Evolutionary conservation across 208 protist genomes (phyloP), one percentile per base, ranked within the genome.

Genomic region (Trypanosoma scelopori): DNA sequence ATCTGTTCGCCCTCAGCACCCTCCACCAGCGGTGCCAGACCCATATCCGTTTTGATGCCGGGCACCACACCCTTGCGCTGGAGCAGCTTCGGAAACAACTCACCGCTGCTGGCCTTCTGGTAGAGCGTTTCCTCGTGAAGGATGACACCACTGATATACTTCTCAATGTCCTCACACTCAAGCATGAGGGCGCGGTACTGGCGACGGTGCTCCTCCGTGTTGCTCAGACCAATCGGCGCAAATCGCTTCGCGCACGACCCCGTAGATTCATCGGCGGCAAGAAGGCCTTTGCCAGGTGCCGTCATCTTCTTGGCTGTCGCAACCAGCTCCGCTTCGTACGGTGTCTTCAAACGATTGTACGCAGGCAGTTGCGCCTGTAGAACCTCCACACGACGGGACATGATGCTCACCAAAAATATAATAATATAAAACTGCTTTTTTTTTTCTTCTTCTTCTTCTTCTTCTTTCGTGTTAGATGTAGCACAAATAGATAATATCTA

Each of bases 81-180:
- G 18, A 98, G 84, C 7, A 92, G 59, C 53, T 98, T 81, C 27
- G 80, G 47, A 76, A 99, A 98, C 47, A 73, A 76, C 49, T 68
- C 69, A 27, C 97, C 98, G 51, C 85, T 87, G 53, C 59, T 69
- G 46, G 87, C 76, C 65, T 93, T 96, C 81, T 99, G 97, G 66
- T 72, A 79, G n/a, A 98, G 81, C 5, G 96, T 98, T 80, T 99
- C 98, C 49, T 99, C 96, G 78, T 91, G 97, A 42, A 99, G 66
- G 71, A 99, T 99, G 47, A 98, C 96, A 69, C 98, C 98, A 69
- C 85, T 81, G 79, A 99, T 96, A 90, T 92, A 98, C 71, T 98
- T 64, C 60, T 89, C 83, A 20, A 97, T 59, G 41, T 77, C 94
- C 66, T 79, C 74, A 32, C 73, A 72, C 66, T 82, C 85, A 32